Evolutionary conservation across 345 rosid genomes (phyloP), one percentile per base, ranked within the genome.

Genomic region (Eucalyptus regnans): DNA sequence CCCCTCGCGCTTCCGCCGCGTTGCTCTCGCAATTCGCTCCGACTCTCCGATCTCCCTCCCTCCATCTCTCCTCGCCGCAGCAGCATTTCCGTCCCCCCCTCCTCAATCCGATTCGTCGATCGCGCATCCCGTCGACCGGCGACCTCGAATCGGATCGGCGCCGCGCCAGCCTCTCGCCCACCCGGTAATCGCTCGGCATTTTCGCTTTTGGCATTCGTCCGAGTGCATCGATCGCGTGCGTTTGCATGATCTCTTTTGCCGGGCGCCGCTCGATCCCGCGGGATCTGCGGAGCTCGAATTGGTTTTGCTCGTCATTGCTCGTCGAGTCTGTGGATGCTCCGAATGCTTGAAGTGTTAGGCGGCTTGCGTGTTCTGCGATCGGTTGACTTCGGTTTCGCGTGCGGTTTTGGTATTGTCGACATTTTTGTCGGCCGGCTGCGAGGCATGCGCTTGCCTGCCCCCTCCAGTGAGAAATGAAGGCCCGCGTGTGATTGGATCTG

Each of bases 201-300:
- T 37, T 18, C 81, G 25, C 1, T 5, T 71, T 8, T 1, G 62
- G 0, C 27, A 37, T 0, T 23, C 76, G 46, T 37, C 44, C 20
- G 44, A 71, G 46, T 71, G 83, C 83, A 9, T 18, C 0, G 31
- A 11, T 27, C 12, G 68, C 31, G 46, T 44, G 8, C 48, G 83
- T 10, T 37, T 20, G 83, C 83, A 0, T 20, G 83, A 37, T 18
- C 83, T 76, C 43, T 0, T 37, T 15, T 7, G 5, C 37, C 31
- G 46, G 14, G 46, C 43, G 83, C 4, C 12, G 46, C 83, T 76
- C 12, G 46, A 76, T 76, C 83, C 83, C 15, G 46, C 27, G 83
- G 46, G 13, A 76, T 76, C 83, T 37, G 83, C 23, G 83, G 83
- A 37, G 83, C 83, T 76, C 83, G 15, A 41, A 37, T 27, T 48